These are phyloP conservation scores for Echinochloa phyllopogon DNA, from an alignment of 176 grass and related monocot species.

Conservation along the genomic window DNA sequence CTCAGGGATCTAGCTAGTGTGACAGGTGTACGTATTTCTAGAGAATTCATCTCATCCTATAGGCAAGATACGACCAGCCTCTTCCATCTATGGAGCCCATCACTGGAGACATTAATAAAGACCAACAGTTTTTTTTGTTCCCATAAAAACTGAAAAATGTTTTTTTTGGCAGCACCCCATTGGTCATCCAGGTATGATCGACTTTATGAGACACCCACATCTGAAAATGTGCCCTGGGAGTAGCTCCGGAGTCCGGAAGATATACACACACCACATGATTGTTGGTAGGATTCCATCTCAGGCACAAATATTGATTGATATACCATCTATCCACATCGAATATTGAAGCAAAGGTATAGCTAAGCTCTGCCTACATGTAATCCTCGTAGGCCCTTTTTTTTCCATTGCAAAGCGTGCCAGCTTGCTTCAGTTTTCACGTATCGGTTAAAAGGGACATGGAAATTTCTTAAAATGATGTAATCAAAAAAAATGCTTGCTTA, in stretches of 20 bases:
- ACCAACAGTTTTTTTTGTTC: conserved; percentile 1
- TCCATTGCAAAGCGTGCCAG: conserved; percentile 47
- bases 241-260: not conserved
- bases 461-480: not conserved
- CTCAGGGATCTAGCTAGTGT: conserved; percentile 15
- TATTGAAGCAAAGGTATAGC: conserved; percentile 28
- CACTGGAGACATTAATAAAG: conserved; percentile 27
- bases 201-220: conserved; percentile 46
- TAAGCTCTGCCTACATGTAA: conserved; percentile 17
- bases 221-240: conserved; percentile 35
- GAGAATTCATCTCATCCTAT: conserved; percentile 31
- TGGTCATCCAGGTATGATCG: conserved; percentile 30
- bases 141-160: not conserved
- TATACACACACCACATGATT: conserved; percentile 17
- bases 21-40: conserved; percentile 43
- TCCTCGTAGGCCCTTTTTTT: conserved; percentile 8
- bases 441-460: not conserved
- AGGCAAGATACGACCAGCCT: not conserved
- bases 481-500: not conserved
- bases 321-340: conserved; percentile 49
- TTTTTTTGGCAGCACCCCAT: conserved; percentile 35
- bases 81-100: conserved; percentile 7
- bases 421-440: conserved; percentile 18
- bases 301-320: conserved; percentile 13
- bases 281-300: conserved; percentile 32